A percentile compares a stretch with the other conserved stretches of the same genome.
These are phyloP conservation scores for Umbilicaria muhlenbergii DNA, from an alignment of 495 filamentous ascomycete species.

Conservation along the genomic window DNA sequence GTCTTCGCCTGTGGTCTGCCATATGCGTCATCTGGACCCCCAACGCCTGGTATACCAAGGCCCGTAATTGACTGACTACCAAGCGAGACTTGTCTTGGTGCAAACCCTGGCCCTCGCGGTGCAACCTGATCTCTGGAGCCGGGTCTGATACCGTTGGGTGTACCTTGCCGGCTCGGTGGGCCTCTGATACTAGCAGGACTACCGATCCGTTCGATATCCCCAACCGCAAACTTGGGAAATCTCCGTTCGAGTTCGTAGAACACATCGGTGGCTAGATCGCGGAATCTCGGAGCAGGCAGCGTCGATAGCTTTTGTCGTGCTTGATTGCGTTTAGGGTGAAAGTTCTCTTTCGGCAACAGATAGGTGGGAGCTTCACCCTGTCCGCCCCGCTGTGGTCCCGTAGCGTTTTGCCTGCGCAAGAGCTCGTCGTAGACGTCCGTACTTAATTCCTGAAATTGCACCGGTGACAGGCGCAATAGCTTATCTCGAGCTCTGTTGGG, in stretches of 20 bases:
- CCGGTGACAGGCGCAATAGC: slow-evolving; percentile 68
- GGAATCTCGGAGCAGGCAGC: slow-evolving; percentile 66
- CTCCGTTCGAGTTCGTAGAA: slow-evolving; percentile 86
- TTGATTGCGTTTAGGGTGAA: slow-evolving; percentile 95
- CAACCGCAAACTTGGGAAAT: slow-evolving; percentile 63
- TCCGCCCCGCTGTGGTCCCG: slow-evolving; percentile 26
- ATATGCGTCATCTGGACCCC: slow-evolving; percentile 23
- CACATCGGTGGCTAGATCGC: slow-evolving; percentile 87
- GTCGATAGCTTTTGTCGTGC: slow-evolving; percentile 86
- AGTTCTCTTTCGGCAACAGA: slow-evolving; percentile 66
- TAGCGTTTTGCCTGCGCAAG: slow-evolving; percentile 60
- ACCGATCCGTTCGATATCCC: slow-evolving; percentile 48
- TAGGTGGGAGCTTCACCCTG: slow-evolving; percentile 39
- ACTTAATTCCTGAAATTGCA: slow-evolving; percentile 92
- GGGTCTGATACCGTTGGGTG: slow-evolving; percentile 34
- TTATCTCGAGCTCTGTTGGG: slow-evolving; percentile 88
- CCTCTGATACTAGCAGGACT: slow-evolving; percentile 47
- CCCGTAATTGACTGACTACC: slow-evolving; percentile 18
- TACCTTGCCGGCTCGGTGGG: slow-evolving; percentile 35
- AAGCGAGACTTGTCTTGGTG: slow-evolving; percentile 25
- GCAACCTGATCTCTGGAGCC: slow-evolving; percentile 1
- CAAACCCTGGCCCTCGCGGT: slow-evolving; percentile 20
- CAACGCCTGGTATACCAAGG: slow-evolving; percentile 28
- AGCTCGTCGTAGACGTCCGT: slow-evolving; percentile 97
- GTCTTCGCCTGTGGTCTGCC: slow-evolving; percentile 65